A percentile compares a stretch with the other conserved stretches of the same genome.
phyloP scores from a whole-genome alignment of 2,329 filamentous ascomycete genomes.

The Monascus ruber region DNA sequence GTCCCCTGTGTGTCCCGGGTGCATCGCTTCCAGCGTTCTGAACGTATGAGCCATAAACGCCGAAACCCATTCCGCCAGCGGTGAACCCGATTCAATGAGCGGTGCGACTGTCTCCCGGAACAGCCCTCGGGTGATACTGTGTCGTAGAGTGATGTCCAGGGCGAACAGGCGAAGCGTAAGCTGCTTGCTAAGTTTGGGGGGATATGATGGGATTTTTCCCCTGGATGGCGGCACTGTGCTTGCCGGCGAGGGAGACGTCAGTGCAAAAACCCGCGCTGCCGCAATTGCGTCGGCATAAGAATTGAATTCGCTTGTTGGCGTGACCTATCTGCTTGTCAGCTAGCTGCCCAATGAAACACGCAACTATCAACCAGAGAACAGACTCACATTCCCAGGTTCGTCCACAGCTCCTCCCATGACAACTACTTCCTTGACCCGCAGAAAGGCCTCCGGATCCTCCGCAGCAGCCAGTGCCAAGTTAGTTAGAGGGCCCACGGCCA shows the following conservation, averaged over 20 bases:
- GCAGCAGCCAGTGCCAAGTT: slow-evolving; percentile 83
- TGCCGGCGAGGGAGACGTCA: slow-evolving; percentile 61
- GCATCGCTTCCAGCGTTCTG: slow-evolving; percentile 53
- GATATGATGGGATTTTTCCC: slow-evolving; percentile 48
- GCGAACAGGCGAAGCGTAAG: slow-evolving; percentile 63
- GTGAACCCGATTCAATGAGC: slow-evolving; percentile 51
- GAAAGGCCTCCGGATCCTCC: slow-evolving; percentile 77
- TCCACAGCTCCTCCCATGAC: slow-evolving; percentile 89
- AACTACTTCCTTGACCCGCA: slow-evolving; percentile 79
- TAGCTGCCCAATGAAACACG: background rate
- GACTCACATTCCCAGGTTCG: slow-evolving; percentile 64
- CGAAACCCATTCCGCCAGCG: slow-evolving; percentile 60
- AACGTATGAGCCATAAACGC: slow-evolving; percentile 64
- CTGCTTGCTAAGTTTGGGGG: slow-evolving; percentile 48
- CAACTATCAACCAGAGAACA: background rate
- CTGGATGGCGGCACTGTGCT: slow-evolving; percentile 66
- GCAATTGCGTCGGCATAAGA: slow-evolving; percentile 77
- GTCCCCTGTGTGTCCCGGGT: slow-evolving; percentile 41
- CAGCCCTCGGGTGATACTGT: slow-evolving; percentile 51
- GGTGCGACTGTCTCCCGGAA: slow-evolving; percentile 48
- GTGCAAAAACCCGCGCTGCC: slow-evolving; percentile 62
- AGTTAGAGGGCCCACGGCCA: slow-evolving; percentile 84
- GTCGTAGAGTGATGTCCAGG: slow-evolving; percentile 63
- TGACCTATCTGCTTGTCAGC: slow-evolving; percentile 33
- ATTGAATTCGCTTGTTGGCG: slow-evolving; percentile 88